Base-by-base conservation (phyloP, 2,329 filamentous ascomycete genomes). In the Scortechinia acanthostroma region DNA sequence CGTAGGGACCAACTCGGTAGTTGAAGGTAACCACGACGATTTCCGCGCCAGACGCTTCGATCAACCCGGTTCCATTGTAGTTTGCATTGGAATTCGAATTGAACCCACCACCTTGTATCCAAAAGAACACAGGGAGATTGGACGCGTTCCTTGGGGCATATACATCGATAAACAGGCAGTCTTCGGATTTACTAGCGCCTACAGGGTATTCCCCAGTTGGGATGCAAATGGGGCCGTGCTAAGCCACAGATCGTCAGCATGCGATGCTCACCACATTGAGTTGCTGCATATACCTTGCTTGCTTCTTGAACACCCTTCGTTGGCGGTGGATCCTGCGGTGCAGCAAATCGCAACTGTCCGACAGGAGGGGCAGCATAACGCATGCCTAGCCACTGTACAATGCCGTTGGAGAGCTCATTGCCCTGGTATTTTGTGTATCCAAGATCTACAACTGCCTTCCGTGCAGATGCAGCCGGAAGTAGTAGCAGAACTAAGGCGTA, bases 11-110 rank as follows among this genome's bases (percentile, higher is more conserved):
- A 10, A 91, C 83, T 3, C 87, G 80, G 57, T 91, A 90, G 61
- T 89, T 90, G 62, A 88, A 74, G 6, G 72, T 82, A 2, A 91
- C 83, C 0, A 88, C 77, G 0, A 91, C 64, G 21, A 89, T 81
- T 42, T 76, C 69, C 47, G 74, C 64, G 28, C 71, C 68, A 16
- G 76, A 75, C 0, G 79, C 81, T 22, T 69, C 57, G 21, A 83
- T 68, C n/a, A 90, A 60, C 0, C 74, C 77, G 1, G 70, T 73
- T 1, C 76, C 82, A 50, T 88, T 76, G 51, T 76, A 70, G 48
- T 83, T 72, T 1, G 66, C 54, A 46, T 69, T 66, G 1, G 66
- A 61, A 50, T 70, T 64, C 4, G 49, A 47, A 45, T 76, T 77
- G 58, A 82, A 83, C 0, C 80, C 80, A 2, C 80, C 80, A 3